Conservation (phyloP, 352 stramenopile genomes). For the Pythium diclinum region DNA sequence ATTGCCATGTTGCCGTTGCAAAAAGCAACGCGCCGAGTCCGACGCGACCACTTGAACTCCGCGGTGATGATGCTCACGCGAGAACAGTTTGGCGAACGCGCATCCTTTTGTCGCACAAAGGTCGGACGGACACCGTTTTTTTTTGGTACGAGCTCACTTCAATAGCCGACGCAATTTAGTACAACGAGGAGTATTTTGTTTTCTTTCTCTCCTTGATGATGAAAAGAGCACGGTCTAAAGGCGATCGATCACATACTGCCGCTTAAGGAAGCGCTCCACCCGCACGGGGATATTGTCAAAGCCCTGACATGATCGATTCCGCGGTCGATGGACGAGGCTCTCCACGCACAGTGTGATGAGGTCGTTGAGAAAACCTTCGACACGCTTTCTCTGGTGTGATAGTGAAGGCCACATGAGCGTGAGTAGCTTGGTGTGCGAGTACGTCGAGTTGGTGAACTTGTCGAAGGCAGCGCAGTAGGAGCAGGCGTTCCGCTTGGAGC, state of each 20-base stretch:
- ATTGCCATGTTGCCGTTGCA: not conserved
- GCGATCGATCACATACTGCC: not conserved
- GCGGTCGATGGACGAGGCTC: slow-evolving; percentile 8
- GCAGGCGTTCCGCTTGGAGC: slow-evolving; percentile 27
- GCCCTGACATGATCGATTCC: slow-evolving; percentile 10
- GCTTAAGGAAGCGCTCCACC: slow-evolving; percentile 10
- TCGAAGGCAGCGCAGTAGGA: slow-evolving; percentile 42
- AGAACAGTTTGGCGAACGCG: not conserved
- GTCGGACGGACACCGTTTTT: not conserved
- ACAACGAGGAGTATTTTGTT: not conserved
- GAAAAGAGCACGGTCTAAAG: too few species aligned
- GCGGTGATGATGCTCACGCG: not conserved
- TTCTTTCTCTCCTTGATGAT: not conserved
- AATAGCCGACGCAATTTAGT: not conserved
- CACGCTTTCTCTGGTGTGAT: slow-evolving; percentile 2
- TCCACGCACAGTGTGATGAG: slow-evolving; percentile 12
- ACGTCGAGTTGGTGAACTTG: slow-evolving; percentile 39
- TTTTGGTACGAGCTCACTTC: not conserved
- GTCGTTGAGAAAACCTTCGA: slow-evolving; percentile 23
- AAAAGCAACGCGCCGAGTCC: not conserved
- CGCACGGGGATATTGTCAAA: slow-evolving; percentile 24
- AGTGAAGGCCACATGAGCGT: slow-evolving; percentile 15
- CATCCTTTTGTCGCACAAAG: not conserved
- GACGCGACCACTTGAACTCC: not conserved
- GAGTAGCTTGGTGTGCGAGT: slow-evolving; percentile 36